These are phyloP conservation scores for Astrephomene gubernaculifera DNA, from an alignment of 139 green algal species.

Conservation along the genomic window DNA sequence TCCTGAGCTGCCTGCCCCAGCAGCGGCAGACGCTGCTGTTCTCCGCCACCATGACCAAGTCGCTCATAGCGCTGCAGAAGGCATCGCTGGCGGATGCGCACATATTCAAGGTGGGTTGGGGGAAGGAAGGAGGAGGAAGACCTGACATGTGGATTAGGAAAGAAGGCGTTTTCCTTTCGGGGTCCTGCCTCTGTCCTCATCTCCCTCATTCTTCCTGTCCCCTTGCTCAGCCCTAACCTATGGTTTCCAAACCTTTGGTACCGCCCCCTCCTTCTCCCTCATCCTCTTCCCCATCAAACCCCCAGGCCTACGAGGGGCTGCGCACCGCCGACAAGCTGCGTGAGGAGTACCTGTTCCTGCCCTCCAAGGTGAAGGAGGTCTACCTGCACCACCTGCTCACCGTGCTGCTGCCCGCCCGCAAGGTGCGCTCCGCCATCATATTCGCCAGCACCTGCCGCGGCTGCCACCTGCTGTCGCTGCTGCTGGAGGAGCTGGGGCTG, in stretches of 20 bases:
- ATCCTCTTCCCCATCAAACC: background rate
- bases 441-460: constrained; percentile 89
- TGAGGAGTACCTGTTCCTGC: constrained; percentile 96
- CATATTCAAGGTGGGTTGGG: constrained; percentile 62
- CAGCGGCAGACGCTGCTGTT: constrained; percentile 95
- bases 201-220: too few relatives aligned
- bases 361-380: constrained; percentile 97
- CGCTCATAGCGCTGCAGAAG: constrained; percentile 72
- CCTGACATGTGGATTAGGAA: background rate
- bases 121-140: background rate
- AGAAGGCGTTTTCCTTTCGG: background rate
- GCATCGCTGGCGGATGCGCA: constrained; percentile 68
- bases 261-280: background rate
- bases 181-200: background rate
- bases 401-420: constrained; percentile 59
- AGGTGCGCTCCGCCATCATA: constrained; percentile 87
- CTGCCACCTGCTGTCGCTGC: constrained; percentile 70
- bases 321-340: constrained; percentile 82
- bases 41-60: constrained; percentile 91
- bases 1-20: constrained; percentile 35
- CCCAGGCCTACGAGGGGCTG: constrained; percentile 90
- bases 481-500: constrained; percentile 87
- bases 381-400: constrained; percentile 93
- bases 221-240: too few relatives aligned
- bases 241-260: too few relatives aligned